phyloP scores from a whole-genome alignment of 73 alveolate species.

The Uronychia binucleata region DNA sequence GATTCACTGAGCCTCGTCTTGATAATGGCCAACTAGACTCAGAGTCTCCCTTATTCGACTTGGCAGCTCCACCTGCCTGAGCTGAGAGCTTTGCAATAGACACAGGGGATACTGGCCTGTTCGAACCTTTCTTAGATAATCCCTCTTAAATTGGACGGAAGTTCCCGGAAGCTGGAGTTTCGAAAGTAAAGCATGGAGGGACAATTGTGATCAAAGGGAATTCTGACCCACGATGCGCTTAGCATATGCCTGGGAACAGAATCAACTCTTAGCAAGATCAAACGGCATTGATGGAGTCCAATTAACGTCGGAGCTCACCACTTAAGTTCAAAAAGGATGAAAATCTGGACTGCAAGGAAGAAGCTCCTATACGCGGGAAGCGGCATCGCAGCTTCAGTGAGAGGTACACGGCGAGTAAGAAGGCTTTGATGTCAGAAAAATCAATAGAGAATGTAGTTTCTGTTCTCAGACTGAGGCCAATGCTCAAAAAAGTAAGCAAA shows the following conservation, averaged over 20 bases:
- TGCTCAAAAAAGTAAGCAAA: not conserved
- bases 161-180: not conserved
- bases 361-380: not conserved
- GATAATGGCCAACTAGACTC: too few relatives aligned
- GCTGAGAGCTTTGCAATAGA: not conserved
- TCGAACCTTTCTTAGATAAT: not conserved
- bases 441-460: not conserved
- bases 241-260: too few relatives aligned
- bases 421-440: not conserved
- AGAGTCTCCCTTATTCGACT: too few relatives aligned
- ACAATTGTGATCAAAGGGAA: not conserved
- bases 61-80: not conserved
- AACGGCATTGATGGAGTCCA: not conserved
- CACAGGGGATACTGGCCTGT: too few relatives aligned
- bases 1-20: not conserved
- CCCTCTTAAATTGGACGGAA: not conserved
- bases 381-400: not conserved
- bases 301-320: not conserved
- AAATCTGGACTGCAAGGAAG: not conserved
- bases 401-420: not conserved
- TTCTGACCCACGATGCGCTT: not conserved
- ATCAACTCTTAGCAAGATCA: too few relatives aligned
- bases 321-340: not conserved
- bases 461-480: not conserved
- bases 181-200: not conserved